Evolutionary conservation across 2,329 filamentous ascomycete genomes (phyloP).

Genomic region (Fusarium sp.): DNA sequence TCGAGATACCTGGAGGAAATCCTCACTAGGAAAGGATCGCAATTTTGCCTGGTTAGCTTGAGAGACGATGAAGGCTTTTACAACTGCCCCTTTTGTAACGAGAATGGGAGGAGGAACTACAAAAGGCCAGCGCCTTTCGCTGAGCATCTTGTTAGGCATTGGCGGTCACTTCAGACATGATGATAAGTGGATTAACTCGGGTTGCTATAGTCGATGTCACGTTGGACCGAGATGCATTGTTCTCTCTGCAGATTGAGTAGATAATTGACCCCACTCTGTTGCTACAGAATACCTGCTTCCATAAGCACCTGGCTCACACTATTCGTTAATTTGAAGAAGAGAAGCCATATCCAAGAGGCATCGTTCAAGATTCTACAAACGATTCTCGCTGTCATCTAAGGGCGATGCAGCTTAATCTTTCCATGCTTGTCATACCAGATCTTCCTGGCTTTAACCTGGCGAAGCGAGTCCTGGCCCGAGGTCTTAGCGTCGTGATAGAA

Average conservation of each 20-base stretch:
- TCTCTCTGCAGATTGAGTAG: neutral
- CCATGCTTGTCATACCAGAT: slow-evolving; percentile 21
- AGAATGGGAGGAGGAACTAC: neutral
- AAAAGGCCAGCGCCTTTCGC: neutral
- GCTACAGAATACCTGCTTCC: neutral
- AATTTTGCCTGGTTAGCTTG: neutral
- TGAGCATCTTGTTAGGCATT: neutral
- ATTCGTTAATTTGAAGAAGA: neutral
- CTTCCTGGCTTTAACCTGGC: slow-evolving; percentile 22
- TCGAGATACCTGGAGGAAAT: neutral
- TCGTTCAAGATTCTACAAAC: neutral
- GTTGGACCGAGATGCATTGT: no score
- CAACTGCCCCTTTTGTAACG: neutral
- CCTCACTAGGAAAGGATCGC: neutral
- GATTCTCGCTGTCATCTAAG: neutral
- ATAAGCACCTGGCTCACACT: neutral
- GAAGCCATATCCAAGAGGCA: neutral
- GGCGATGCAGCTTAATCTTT: slow-evolving; percentile 1
- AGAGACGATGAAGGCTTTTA: neutral
- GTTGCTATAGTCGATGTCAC: no score
- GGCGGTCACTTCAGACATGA: neutral
- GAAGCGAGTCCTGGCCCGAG: slow-evolving; percentile 6
- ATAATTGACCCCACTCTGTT: neutral
- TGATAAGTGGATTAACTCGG: neutral
- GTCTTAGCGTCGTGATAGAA: slow-evolving; percentile 21